Base-by-base conservation (phyloP, 805 yeast genomes). In the Cyberlindnera americana region DNA sequence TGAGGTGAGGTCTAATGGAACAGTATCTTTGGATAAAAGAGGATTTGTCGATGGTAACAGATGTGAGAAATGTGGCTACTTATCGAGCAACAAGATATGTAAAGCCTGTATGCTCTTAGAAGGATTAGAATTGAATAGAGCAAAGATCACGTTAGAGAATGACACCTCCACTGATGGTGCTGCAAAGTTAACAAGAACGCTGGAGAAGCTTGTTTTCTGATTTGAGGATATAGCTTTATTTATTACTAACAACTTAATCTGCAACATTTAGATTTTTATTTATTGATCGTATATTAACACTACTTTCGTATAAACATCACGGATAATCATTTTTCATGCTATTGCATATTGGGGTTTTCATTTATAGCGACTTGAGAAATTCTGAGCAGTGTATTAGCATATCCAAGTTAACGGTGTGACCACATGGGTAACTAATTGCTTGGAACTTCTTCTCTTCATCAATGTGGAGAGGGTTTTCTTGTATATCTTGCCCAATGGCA, bases 31-130 rank as follows among this genome's bases (percentile, higher is more conserved):
- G 24, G 46, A 52, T 2, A 46, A 33, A 34, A 57, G 52, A 3
- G 64, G 57, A 13, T 71, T 67, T 46, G 67, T 67, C 16, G 87
- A 82, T 55, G 89, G 88, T 3, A 82, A 81, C 50, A 67, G 79
- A 43, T 93, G 99, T 66, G 85, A 81, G 47, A 80, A 79, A 46
- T 93, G 99, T 66, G 96, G 97, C 0, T 93, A 91, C 57, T 65
- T 93, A 27, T 87, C 98, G 0, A 83, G 90, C 48, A 93, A 93
- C 59, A 73, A 66, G 54, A 75, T 89, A 6, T 93, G 99, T 65
- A 93, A 93, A 64, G 99, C 99, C 1, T 93, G 99, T 62, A 75
- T 84, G 38, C 65, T 93, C 21, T 63, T 93, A 35, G 90, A 86
- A 44, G 96, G 96, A 0, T 70, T 93, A 40, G 93, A 90, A 52